Evolutionary conservation across 1,284 basidiomycete genomes (phyloP), one percentile per base, ranked within the genome.

Genomic region (Pseudozyma tsukubaensis): DNA sequence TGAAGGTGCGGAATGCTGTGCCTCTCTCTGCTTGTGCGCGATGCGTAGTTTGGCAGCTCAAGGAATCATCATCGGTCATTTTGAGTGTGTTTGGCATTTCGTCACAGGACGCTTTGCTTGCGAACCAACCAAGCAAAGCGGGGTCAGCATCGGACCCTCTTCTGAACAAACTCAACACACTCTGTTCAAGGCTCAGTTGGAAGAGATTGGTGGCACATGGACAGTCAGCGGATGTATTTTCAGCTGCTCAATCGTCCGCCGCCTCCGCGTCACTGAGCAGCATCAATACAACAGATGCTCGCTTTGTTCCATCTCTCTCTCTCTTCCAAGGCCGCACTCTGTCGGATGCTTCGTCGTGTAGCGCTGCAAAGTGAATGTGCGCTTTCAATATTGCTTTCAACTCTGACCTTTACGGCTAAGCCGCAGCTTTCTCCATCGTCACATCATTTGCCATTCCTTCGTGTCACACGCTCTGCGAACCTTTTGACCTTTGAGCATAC

Each of bases 191-290:
- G 24, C 24, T 29, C 24, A 29, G 24, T 29, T 29, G 24, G 24
- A 29, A 3, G 24, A 29, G 24, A 29, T 3, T 3, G 24, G 3
- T 29, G 34, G 48, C 48, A 32, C 35, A 35, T 9, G 35, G 48
- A 18, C 48, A 50, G 48, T 50, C 37, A 24, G 21, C 45, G 11
- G 11, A n/a, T 12, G 12, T 4, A n/a, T 39, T n/a, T n/a, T 2
- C 3, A 39, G 37, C 8, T 4, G 37, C 16, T 13, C 37, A 9
- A 12, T 39, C 8, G 12, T 7, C 24, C 21, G 9, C 54, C 45
- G 56, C 56, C 45, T 13, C 14, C 37, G 51, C 58, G 50, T 59
- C 58, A 59, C 50, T 4, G 11, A 42, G 36, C 58, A 51, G 45
- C 53, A 48, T 21, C 44, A 21, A 29, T 2, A 12, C 44, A 21